These are phyloP conservation scores for Botrytis sinoallii DNA, from an alignment of 2,329 filamentous ascomycete species.

Conservation along the genomic window DNA sequence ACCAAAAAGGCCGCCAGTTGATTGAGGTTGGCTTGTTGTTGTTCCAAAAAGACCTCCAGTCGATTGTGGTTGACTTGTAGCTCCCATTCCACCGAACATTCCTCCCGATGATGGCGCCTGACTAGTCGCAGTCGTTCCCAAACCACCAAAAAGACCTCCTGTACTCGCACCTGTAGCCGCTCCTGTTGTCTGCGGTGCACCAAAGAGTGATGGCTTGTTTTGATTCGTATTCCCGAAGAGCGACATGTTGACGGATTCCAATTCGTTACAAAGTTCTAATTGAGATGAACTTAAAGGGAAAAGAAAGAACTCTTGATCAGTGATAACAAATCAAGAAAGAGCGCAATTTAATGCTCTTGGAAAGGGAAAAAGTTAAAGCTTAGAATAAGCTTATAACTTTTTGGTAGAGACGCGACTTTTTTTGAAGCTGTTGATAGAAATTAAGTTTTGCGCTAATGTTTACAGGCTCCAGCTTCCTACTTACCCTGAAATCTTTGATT, in stretches of 20 bases:
- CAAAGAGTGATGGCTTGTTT: slow-evolving; percentile 15
- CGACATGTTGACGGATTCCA: slow-evolving; percentile 8
- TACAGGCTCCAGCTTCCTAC: not conserved
- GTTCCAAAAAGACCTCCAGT: not conserved
- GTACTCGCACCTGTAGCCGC: slow-evolving; percentile 11
- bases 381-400: slow-evolving; percentile 12
- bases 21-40: not conserved
- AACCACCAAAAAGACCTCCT: slow-evolving; percentile 25
- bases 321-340: not conserved
- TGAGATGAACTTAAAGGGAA: not conserved
- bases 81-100: slow-evolving; percentile 40
- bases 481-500: slow-evolving; percentile 5
- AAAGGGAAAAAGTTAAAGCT: slow-evolving; percentile 1
- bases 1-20: slow-evolving; percentile 5
- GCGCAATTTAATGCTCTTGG: not conserved
- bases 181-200: slow-evolving; percentile 13
- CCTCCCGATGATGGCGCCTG: slow-evolving; percentile 27
- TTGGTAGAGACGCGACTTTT: slow-evolving; percentile 16
- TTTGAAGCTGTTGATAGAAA: slow-evolving; percentile 20
- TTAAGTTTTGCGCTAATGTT: slow-evolving; percentile 15
- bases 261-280: not conserved
- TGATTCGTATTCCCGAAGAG: slow-evolving; percentile 16
- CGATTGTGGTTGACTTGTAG: slow-evolving; percentile 24
- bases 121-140: slow-evolving; percentile 9
- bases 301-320: not conserved